Base-by-base conservation (phyloP, 2,329 filamentous ascomycete genomes). In the Aspergillus sp. region DNA sequence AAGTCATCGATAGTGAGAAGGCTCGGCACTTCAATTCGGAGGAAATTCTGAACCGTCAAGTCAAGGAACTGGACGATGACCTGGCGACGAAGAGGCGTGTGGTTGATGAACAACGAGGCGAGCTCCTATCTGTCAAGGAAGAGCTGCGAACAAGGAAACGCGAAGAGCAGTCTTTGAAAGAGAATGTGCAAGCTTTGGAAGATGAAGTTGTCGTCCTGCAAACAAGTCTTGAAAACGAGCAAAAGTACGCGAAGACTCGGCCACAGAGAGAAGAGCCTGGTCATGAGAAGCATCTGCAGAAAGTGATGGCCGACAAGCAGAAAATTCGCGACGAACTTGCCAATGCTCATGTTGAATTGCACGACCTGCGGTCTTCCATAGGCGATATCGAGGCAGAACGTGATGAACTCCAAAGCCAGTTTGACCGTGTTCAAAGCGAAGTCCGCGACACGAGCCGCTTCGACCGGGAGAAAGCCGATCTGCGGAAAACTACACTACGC, bases 191-290 rank as follows among this genome's bases (percentile, higher is more conserved):
- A 36, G 69, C 71, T 5, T 56, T 88, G 13, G 80, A 88, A 51
- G 82, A 86, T 43, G 82, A 86, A 52, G 68, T 86, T n/a, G 78
- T 84, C 33, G 74, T 84, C 16, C 60, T 88, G 10, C 80, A 86
- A 52, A 67, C 69, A 14, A 73, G 70, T 24, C 57, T 80, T 26
- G 78, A 82, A 30, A 72, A 80, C 38, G 78, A 81, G 52, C 71
- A 71, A 26, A 74, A 80, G 42, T 71, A 74, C 37, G 70, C 71
- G 4, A 72, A 74, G 29, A 64, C 69, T 17, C 69, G 72, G 25
- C 58, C 78, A 26, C 72, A 69, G 44, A 68, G 67, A 39, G 71
- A 75, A 35, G 61, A 79, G 10, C 64, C 67, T n/a, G 75, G 79
- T 29, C 64, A 72, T 14, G 76, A 73, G 24, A 58, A 60, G 15